Conservation (phyloP, 2,329 filamentous ascomycete genomes). For the Thelonectria rubi region DNA sequence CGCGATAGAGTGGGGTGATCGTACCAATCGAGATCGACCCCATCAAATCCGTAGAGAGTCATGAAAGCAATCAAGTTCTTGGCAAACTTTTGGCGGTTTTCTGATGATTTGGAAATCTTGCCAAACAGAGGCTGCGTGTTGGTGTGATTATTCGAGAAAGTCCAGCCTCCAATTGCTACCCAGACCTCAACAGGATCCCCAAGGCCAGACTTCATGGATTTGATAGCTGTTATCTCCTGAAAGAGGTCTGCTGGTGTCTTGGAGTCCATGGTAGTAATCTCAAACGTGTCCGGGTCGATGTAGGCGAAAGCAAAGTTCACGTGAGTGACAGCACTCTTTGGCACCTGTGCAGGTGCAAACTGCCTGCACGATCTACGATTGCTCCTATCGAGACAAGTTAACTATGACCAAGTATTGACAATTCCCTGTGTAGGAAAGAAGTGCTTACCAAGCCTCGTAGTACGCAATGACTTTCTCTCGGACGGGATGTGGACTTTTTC, state of each 20-base stretch:
- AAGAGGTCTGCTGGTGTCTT: conserved; percentile 7
- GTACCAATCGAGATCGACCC: conserved; percentile 1
- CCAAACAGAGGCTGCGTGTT: conserved; percentile 11
- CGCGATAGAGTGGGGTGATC: background rate
- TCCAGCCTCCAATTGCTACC: conserved; percentile 49
- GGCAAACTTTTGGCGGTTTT: background rate
- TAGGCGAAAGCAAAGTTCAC: conserved; percentile 39
- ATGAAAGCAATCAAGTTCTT: background rate
- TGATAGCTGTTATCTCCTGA: background rate
- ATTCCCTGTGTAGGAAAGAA: background rate
- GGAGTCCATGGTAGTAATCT: conserved; percentile 41
- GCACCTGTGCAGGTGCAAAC: background rate
- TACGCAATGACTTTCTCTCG: conserved; percentile 2
- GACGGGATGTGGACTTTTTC: background rate
- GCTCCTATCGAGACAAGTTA: background rate
- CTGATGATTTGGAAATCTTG: background rate
- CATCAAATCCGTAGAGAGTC: background rate
- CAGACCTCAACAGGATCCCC: conserved; percentile 29
- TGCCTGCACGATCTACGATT: background rate
- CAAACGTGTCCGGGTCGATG: conserved; percentile 34
- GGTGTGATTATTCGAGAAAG: conserved; percentile 42
- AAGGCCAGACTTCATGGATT: background rate
- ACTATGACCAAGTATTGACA: background rate
- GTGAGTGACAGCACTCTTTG: conserved; percentile 30
- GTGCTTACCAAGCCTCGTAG: conserved; percentile 2